Percentiles rank a stretch among this genome's conserved stretches.
phyloP scores from a whole-genome alignment of 805 yeast genomes.

The Kregervanrija pseudodelftensis region DNA sequence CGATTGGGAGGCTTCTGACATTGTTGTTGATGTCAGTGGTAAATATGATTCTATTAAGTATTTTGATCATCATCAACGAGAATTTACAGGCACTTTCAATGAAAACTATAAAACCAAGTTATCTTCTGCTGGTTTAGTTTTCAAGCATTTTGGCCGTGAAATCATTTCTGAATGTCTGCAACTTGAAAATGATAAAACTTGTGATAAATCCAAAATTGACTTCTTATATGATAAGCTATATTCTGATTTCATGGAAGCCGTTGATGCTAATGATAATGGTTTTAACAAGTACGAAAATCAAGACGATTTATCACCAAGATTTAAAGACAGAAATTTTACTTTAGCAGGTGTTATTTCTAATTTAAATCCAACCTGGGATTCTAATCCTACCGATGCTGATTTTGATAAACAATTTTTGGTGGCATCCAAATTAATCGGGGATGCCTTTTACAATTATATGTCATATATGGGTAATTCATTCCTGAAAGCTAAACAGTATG shows the following conservation, averaged over 20 bases:
- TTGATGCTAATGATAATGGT: slow-evolving; percentile 97
- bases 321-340: slow-evolving; percentile 65
- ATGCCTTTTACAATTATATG: slow-evolving; percentile 61
- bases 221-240: slow-evolving; percentile 72
- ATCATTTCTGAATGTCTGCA: slow-evolving; percentile 50
- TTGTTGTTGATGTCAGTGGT: slow-evolving; percentile 93
- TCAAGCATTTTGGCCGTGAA: slow-evolving; percentile 76
- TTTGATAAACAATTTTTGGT: slow-evolving; percentile 59
- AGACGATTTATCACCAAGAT: slow-evolving; percentile 50
- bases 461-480: slow-evolving; percentile 74
- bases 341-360: slow-evolving; percentile 72
- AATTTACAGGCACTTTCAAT: slow-evolving; percentile 69
- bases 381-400: slow-evolving; percentile 54
- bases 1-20: slow-evolving; percentile 80
- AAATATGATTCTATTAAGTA: slow-evolving; percentile 77
- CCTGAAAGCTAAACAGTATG: slow-evolving; percentile 83
- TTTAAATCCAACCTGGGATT: slow-evolving; percentile 83
- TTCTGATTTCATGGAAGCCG: slow-evolving; percentile 78
- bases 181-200: slow-evolving; percentile 28
- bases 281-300: slow-evolving; percentile 55
- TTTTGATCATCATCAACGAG: slow-evolving; percentile 97
- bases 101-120: slow-evolving; percentile 63
- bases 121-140: slow-evolving; percentile 89
- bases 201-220: slow-evolving; percentile 35
- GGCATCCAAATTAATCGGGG: slow-evolving; percentile 81